These are phyloP conservation scores for Chalaropsis thielavioides DNA, from an alignment of 2,329 filamentous ascomycete species.

Conservation along the genomic window DNA sequence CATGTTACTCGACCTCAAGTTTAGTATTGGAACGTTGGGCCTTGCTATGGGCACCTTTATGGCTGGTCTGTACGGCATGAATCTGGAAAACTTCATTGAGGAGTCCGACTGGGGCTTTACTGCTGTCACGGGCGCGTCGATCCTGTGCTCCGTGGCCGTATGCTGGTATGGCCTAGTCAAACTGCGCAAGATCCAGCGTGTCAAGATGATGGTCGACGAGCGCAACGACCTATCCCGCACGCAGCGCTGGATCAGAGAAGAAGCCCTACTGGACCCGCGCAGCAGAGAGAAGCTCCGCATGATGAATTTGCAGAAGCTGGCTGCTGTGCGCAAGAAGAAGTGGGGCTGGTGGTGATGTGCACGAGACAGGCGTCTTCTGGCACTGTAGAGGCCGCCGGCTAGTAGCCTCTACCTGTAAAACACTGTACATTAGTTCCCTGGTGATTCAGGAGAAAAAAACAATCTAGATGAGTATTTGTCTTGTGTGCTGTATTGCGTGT, in stretches of 20 bases:
- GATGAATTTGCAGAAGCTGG: constrained; percentile 35
- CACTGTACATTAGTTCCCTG: constrained; percentile 12
- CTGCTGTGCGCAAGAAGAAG: constrained; percentile 24
- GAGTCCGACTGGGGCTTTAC: constrained; percentile 79
- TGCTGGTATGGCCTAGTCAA: constrained; percentile 73
- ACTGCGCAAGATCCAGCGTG: constrained; percentile 70
- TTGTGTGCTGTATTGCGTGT: not conserved
- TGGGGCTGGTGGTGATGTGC: constrained; percentile 20
- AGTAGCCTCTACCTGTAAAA: constrained; percentile 13
- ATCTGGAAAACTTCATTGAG: constrained; percentile 96
- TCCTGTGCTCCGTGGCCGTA: constrained; percentile 59
- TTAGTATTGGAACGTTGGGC: constrained; percentile 89
- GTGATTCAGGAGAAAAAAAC: not conserved
- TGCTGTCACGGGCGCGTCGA: constrained; percentile 55
- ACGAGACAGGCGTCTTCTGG: not conserved
- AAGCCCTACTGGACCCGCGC: constrained; percentile 37
- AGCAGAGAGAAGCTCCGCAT: constrained; percentile 41
- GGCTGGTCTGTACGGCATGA: constrained; percentile 99
- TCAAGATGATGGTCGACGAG: constrained; percentile 58
- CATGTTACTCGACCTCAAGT: constrained; percentile 93
- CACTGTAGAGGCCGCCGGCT: not conserved
- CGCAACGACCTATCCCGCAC: constrained; percentile 27
- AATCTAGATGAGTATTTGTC: not conserved
- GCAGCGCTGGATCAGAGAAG: constrained; percentile 33
- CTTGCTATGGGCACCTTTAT: constrained; percentile 88